A percentile compares a stretch with the other conserved stretches of the same genome.
These are phyloP conservation scores for Colletotrichum melonis DNA, from an alignment of 2,329 filamentous ascomycete species.

Conservation along the genomic window DNA sequence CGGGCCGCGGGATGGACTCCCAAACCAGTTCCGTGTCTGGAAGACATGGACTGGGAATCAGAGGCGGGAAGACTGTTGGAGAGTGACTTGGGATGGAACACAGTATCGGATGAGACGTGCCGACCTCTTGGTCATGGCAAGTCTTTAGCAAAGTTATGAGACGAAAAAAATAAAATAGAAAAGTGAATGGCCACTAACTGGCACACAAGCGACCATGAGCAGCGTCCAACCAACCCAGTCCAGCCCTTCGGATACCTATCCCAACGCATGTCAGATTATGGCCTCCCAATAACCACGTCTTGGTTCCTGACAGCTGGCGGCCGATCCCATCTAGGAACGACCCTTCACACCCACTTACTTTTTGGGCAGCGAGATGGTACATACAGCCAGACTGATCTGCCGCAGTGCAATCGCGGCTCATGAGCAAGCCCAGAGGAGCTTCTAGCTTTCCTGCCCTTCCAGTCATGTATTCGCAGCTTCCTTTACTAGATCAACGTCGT, in stretches of 20 bases:
- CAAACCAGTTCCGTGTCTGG: background rate
- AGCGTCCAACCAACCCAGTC: background rate
- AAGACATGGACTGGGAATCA: background rate
- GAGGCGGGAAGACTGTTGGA: background rate
- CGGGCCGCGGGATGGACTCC: background rate
- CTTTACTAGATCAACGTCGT: too few relatives aligned
- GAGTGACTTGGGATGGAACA: constrained; percentile 7
- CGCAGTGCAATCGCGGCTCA: background rate
- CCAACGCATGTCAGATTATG: background rate
- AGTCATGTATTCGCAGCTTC: too few relatives aligned
- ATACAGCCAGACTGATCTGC: background rate
- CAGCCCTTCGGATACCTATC: too few relatives aligned
- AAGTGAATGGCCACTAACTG: background rate
- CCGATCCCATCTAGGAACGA: background rate
- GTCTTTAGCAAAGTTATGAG: background rate
- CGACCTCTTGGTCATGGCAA: background rate
- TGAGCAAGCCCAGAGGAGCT: background rate
- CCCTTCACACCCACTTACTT: background rate
- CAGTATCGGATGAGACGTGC: constrained; percentile 19
- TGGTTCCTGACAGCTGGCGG: constrained; percentile 5
- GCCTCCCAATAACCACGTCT: background rate
- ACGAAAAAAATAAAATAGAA: background rate
- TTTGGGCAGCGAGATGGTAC: too few relatives aligned
- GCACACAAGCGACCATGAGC: background rate
- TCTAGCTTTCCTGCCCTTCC: too few relatives aligned